Evolutionary conservation across 805 yeast species (phyloP).

Genomic region (Spathaspora girioi): DNA sequence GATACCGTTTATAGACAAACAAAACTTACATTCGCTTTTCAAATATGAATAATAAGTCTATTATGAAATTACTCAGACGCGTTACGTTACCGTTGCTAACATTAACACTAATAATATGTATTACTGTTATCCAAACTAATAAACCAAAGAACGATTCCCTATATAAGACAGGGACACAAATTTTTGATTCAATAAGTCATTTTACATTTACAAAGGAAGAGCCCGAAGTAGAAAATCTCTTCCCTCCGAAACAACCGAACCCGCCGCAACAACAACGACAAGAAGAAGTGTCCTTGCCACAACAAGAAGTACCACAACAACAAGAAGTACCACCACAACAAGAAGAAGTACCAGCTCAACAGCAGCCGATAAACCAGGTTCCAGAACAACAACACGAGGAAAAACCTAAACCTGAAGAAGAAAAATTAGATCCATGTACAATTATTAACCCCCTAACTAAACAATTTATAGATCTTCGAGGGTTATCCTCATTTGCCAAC

Average conservation of each 20-base stretch:
- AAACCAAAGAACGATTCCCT: background rate
- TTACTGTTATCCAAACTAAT: slow-evolving; percentile 1
- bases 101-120: background rate
- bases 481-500: slow-evolving; percentile 46
- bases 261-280: background rate
- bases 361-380: background rate
- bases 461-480: slow-evolving; percentile 50
- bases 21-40: background rate
- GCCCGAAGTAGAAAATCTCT: no score
- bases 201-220: slow-evolving; percentile 6
- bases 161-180: slow-evolving; percentile 1
- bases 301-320: background rate
- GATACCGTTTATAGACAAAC: background rate
- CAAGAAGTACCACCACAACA: background rate
- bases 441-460: slow-evolving; percentile 36
- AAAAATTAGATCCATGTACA: slow-evolving; percentile 32
- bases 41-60: background rate
- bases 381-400: slow-evolving; percentile 2
- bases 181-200: slow-evolving; percentile 11
- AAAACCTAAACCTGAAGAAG: slow-evolving; percentile 7
- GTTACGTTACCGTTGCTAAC: slow-evolving; percentile 2
- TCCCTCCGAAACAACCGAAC: no score
- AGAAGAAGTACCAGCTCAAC: background rate
- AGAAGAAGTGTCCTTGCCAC: no score
- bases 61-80: slow-evolving; percentile 4